These are phyloP conservation scores for Trichosanthes truncata DNA, from an alignment of 306 rosid species.

Conservation along the genomic window DNA sequence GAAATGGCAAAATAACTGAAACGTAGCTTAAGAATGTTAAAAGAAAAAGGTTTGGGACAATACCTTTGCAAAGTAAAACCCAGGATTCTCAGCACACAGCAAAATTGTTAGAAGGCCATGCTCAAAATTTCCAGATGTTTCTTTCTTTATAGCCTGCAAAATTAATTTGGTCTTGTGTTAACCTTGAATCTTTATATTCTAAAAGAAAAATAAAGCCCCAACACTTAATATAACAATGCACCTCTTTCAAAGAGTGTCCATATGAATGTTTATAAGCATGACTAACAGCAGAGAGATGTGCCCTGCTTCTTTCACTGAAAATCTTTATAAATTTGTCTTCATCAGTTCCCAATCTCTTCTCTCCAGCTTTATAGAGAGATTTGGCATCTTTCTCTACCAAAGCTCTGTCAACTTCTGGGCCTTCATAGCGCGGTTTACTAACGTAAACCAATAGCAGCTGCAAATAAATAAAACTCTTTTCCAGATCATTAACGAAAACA, in stretches of 20 bases:
- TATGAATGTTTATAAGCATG: conserved; percentile 32
- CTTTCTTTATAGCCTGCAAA: conserved; percentile 52
- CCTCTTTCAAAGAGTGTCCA: conserved; percentile 57
- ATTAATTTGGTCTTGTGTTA: background rate
- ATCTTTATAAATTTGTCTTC: conserved; percentile 39
- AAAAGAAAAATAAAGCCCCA: background rate
- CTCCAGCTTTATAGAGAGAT: conserved; percentile 27
- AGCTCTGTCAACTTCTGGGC: conserved; percentile 44
- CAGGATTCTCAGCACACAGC: conserved; percentile 56
- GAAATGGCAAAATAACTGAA: background rate
- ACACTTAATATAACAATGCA: background rate
- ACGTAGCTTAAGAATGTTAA: background rate
- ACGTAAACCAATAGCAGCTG: conserved; percentile 61
- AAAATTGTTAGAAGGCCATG: conserved; percentile 51
- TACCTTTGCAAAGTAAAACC: conserved; percentile 70
- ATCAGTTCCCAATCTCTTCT: conserved; percentile 28
- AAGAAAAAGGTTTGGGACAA: background rate
- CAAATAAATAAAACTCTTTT: conserved; percentile 1
- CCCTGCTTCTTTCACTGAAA: conserved; percentile 51
- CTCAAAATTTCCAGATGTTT: conserved; percentile 58
- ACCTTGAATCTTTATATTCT: background rate
- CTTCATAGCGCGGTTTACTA: conserved; percentile 50
- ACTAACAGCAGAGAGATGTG: conserved; percentile 52
- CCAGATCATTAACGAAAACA: background rate
- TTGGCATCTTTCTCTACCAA: conserved; percentile 29